These are phyloP conservation scores for Pichia sp. DNA, from an alignment of 1,139 yeast genomes.

Conservation along the genomic window DNA sequence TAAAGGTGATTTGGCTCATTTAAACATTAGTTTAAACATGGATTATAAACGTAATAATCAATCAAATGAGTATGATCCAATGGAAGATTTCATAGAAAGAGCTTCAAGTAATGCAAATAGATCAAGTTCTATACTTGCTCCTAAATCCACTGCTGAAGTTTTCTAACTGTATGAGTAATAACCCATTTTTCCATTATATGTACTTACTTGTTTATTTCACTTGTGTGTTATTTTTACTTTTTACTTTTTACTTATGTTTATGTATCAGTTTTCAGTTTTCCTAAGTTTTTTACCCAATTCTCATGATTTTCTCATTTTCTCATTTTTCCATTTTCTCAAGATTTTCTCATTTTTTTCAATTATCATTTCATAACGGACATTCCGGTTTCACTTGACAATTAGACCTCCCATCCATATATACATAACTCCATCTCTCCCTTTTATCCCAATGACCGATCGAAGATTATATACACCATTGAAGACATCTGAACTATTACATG, in stretches of 20 bases:
- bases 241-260: not conserved
- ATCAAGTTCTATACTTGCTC: not conserved
- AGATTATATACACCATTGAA: conserved; percentile 23
- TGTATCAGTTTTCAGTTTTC: not conserved
- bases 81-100: conserved; percentile 23
- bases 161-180: not conserved
- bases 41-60: conserved; percentile 6
- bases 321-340: too few relatives aligned
- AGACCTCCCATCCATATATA: too few relatives aligned
- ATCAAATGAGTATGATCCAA: conserved; percentile 18
- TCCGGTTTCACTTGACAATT: too few relatives aligned
- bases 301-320: too few relatives aligned
- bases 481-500: conserved; percentile 23
- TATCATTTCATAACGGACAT: too few relatives aligned
- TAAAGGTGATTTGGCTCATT: conserved; percentile 19
- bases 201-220: not conserved
- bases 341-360: too few relatives aligned
- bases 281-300: too few relatives aligned
- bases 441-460: conserved; percentile 20
- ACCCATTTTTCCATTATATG: too few relatives aligned
- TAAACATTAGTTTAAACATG: conserved; percentile 25
- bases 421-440: too few relatives aligned
- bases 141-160: not conserved
- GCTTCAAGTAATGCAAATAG: conserved; percentile 8
- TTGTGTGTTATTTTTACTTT: not conserved